Conservation (phyloP, 192 early-diverging fungal genomes). For the Anaeromyces robustus region DNA sequence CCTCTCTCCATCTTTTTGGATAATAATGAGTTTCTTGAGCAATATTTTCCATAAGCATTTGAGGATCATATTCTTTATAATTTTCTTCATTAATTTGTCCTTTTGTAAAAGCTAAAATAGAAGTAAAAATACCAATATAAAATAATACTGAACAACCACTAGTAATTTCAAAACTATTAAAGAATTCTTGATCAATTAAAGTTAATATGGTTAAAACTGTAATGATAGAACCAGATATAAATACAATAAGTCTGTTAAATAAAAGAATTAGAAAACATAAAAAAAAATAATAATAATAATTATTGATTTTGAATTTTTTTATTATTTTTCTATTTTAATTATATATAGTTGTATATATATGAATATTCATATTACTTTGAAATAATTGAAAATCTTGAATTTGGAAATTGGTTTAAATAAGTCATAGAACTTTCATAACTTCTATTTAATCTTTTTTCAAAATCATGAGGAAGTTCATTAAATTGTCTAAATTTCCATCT, state of each 20-base stretch:
- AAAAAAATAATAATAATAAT: too few species aligned
- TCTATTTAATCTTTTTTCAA: conserved; percentile 53
- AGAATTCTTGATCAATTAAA: conserved; percentile 69
- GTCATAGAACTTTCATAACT: conserved; percentile 57
- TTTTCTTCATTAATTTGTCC: conserved; percentile 72
- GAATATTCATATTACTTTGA: conserved; percentile 27
- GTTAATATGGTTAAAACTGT: conserved; percentile 70
- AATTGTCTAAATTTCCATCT: conserved; percentile 92
- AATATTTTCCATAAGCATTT: conserved; percentile 52
- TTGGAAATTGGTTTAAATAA: conserved; percentile 84
- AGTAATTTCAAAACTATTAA: conserved; percentile 83
- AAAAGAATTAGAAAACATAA: not conserved
- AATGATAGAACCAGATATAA: conserved; percentile 77
- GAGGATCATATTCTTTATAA: conserved; percentile 69
- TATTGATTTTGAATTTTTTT: too few species aligned
- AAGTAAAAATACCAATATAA: conserved; percentile 80
- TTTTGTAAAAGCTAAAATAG: conserved; percentile 59
- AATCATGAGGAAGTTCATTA: conserved; percentile 89
- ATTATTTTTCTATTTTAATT: too few species aligned
- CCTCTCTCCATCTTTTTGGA: conserved; percentile 67
- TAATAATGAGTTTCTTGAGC: conserved; percentile 82
- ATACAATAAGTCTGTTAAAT: conserved; percentile 58
- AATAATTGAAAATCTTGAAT: conserved; percentile 57
- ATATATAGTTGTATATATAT: too few species aligned
- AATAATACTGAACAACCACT: conserved; percentile 77